A percentile compares a stretch with the other conserved stretches of the same genome.
Evolutionary conservation across 176 grass and related monocot species (phyloP).

Genomic region (Phyllostachys edulis): DNA sequence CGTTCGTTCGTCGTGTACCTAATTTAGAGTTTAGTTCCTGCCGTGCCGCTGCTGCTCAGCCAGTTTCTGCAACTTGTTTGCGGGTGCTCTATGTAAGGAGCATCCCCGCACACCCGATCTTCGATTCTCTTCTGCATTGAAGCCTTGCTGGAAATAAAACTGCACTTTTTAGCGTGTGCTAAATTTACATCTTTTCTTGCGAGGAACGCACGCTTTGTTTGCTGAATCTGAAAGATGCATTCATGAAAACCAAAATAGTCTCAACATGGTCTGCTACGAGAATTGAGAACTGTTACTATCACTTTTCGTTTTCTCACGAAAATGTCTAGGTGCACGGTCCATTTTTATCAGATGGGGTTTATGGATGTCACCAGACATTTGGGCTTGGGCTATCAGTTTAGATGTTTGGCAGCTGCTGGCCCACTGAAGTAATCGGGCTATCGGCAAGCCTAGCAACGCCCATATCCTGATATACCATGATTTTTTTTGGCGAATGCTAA

Average conservation of each 20-base stretch:
- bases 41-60: not conserved
- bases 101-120: not conserved
- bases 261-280: not conserved
- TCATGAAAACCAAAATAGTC: not conserved
- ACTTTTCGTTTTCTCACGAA: not conserved
- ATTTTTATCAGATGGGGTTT: not conserved
- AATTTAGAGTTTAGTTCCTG: not conserved
- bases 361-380: not conserved
- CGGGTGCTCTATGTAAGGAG: not conserved
- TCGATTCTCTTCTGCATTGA: not conserved
- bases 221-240: not conserved
- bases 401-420: not conserved
- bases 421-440: not conserved
- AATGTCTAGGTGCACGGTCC: not conserved
- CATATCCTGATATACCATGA: not conserved
- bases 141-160: slow-evolving; percentile 17
- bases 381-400: not conserved
- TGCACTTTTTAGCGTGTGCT: not conserved
- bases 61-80: not conserved
- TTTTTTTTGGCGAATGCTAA: too few species aligned
- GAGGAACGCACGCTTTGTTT: not conserved
- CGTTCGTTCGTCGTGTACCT: not conserved
- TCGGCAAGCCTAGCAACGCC: not conserved
- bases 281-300: not conserved
- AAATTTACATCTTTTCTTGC: not conserved